phyloP scores from a whole-genome alignment of 2,329 filamentous ascomycete species.

The Neobulgaria alba region DNA sequence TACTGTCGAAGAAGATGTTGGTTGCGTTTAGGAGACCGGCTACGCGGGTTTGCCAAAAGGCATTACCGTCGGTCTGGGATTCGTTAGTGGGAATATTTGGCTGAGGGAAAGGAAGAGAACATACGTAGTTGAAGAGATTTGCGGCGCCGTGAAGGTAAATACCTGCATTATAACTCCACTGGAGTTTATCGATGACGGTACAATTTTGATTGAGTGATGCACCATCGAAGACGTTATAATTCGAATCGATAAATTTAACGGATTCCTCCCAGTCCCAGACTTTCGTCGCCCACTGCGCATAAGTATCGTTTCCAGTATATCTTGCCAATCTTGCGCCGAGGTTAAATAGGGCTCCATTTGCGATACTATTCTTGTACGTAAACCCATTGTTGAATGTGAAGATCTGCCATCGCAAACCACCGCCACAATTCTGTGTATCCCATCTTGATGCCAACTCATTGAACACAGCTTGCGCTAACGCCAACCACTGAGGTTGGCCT shows the following conservation, averaged over 20 bases:
- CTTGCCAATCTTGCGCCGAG: constrained; percentile 58
- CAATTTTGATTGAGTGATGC: constrained; percentile 48
- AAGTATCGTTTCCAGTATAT: constrained; percentile 72
- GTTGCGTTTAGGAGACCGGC: constrained; percentile 46
- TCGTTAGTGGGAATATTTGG: constrained; percentile 9
- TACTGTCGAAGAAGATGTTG: constrained; percentile 40
- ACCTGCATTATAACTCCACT: constrained; percentile 64
- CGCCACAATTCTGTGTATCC: constrained; percentile 60
- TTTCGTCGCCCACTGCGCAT: constrained; percentile 65
- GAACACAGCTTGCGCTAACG: constrained; percentile 70
- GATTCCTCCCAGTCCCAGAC: constrained; percentile 61
- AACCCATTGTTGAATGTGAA: constrained; percentile 77
- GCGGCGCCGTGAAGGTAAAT: constrained; percentile 58
- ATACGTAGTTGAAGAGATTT: constrained; percentile 58
- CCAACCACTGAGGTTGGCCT: constrained; percentile 55
- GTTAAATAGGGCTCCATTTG: constrained; percentile 52
- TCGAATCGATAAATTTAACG: constrained; percentile 49
- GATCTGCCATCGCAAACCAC: constrained; percentile 77
- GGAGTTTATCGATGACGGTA: constrained; percentile 46
- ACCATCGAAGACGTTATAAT: constrained; percentile 55
- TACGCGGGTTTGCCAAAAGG: constrained; percentile 48
- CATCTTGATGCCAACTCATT: constrained; percentile 67
- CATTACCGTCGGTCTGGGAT: constrained; percentile 32
- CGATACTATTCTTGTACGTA: constrained; percentile 63
- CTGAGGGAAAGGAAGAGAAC: constrained; percentile 12